Evolutionary conservation across 2,329 filamentous ascomycete genomes (phyloP), one percentile per base, ranked within the genome.

Genomic region (Fusarium paranaense): DNA sequence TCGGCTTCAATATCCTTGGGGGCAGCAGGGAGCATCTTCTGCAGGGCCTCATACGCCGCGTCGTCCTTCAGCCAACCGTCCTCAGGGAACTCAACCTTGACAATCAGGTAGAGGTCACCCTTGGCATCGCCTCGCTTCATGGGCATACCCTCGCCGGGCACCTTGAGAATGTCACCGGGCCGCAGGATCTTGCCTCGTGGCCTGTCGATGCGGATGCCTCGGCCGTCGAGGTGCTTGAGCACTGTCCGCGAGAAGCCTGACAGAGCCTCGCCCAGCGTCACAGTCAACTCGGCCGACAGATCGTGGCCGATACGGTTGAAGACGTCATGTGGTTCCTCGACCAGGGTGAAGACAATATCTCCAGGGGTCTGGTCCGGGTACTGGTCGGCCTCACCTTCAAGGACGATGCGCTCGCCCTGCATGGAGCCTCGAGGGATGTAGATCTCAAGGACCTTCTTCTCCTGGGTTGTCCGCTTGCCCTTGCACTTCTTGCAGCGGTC

Each of bases 401-500:
- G 87, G 11, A 95, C 90, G 78, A 99, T 98, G 75, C 91, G 91
- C 80, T 99, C 96, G 74, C 95, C 95, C 82, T 97, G 92, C 86
- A 90, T 90, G 42, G 93, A 93, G 56, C 96, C 96, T 62, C 94
- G 91, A 11, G 96, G 95, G 69, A 99, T 98, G 85, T 98, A 98
- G 62, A 99, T 92, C 85, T 99, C 97, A 70, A 99, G 87, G 5
- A 96, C 94, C 86, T 98, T 99, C 84, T 94, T 97, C 84, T 97
- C 94, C 79, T 95, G 93, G 52, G 91, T 91, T 16, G 94, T 95
- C 72, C 94, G 90, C 83, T 94, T 94, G 80, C 97, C 97, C 86
- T 98, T 98, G 90, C 97, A 99, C 87, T 97, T 98, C 88, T 97
- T 98, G 88, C 97, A 99, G 81, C 95, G 94, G 80, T 99, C 97